These are phyloP conservation scores for Schizonepeta tenuifolia DNA, from an alignment of 257 asterid genomes.

Conservation along the genomic window DNA sequence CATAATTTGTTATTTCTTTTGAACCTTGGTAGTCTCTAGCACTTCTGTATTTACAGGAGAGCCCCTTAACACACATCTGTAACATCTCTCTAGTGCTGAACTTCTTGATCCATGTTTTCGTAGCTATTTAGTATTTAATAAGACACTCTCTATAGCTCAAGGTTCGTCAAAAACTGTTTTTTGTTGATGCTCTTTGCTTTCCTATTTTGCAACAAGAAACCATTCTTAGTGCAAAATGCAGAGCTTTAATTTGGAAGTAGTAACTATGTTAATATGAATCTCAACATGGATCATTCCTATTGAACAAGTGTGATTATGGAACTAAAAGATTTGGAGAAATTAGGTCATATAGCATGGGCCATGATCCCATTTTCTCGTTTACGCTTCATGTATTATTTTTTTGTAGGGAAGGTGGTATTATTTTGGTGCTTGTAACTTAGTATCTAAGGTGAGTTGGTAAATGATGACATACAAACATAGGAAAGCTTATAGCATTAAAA, in stretches of 20 bases:
- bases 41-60: not conserved
- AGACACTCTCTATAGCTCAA: slow-evolving; percentile 16
- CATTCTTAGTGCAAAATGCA: not conserved
- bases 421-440: not conserved
- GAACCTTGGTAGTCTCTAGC: not conserved
- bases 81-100: not conserved
- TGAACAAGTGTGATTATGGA: too few relatives aligned
- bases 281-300: too few relatives aligned
- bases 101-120: not conserved
- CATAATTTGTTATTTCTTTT: not conserved
- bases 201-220: not conserved
- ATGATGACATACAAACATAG: not conserved
- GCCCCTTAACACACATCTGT: not conserved
- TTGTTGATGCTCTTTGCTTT: not conserved
- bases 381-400: not conserved
- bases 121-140: not conserved
- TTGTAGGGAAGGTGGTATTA: not conserved
- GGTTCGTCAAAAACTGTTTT: not conserved
- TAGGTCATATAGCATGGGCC: not conserved
- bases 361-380: not conserved
- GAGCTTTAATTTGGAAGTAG: too few relatives aligned
- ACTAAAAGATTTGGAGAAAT: too few relatives aligned
- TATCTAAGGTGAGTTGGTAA: not conserved
- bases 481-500: not conserved
- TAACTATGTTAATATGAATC: too few relatives aligned